Evolutionary conservation across 768 basidiomycete species (phyloP), one percentile per base, ranked within the genome.

Genomic region (Termitomyces eurrhizus): DNA sequence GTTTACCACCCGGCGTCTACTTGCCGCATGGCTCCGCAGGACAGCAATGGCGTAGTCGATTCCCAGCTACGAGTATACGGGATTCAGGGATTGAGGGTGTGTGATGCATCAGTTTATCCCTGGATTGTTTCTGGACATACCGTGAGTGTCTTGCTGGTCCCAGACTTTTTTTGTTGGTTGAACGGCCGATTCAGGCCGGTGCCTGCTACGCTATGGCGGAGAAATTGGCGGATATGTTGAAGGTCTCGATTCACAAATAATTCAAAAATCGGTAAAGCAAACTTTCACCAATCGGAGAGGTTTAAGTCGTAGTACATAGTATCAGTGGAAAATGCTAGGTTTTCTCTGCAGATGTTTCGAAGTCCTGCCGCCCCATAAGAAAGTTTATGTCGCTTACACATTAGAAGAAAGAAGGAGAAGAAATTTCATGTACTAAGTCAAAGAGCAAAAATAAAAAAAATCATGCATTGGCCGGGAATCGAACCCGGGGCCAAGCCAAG

Each of bases 401-500:
- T 29, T 29, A 29, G 29, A 29, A 29, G 29, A 29, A 29, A 29
- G 29, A n/a, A n/a, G n/a, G n/a, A n/a, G n/a, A n/a, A n/a, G n/a
- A n/a, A n/a, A n/a, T n/a, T n/a, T n/a, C n/a, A n/a, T n/a, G n/a
- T n/a, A n/a, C n/a, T n/a, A n/a, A 29, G 29, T 29, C 29, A 29
- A 29, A 29, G 29, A 29, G n/a, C n/a, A 16, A 42, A 6, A 14
- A 7, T 2, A 37, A 32, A 37, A n/a, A n/a, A 42, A n/a, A 39
- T 8, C 0, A n/a, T 55, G 78, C 78, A 77, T 79, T 77, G 74
- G 75, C 78, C 78, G 77, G 77, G 78, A 79, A 75, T 79, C 77
- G 78, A 79, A 79, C 78, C 77, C 77, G 78, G 76, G 74, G 77
- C 78, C 78, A 77, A 77, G 78, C 78, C 78, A 67, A 36, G 21